Evolutionary conservation across 1,139 yeast species (phyloP), one percentile per base, ranked within the genome.

Genomic region (Kazachstania sp.): DNA sequence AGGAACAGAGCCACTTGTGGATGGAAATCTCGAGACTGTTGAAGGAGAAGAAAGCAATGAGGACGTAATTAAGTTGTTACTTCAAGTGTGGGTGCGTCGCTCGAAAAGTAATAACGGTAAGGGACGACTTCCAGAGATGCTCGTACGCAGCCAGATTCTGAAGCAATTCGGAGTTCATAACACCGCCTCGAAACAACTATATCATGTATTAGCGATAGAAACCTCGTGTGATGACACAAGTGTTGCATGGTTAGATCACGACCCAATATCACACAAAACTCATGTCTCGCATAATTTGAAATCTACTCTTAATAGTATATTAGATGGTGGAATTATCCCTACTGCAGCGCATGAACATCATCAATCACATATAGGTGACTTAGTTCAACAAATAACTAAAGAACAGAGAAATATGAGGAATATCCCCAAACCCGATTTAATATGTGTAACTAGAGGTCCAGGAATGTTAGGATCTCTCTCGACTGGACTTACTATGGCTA

Each of bases 141-240:
- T 23, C 9, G 28, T 23, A 23, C 28, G 28, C 28, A 23, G 8
- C 28, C 28, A 9, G 6, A 9, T 23, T 23, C 28, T 23, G 6
- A 7, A 7, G 8, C 28, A 23, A 23, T 23, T 23, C 28, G 28
- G 28, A 23, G 28, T 23, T 23, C 6, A 31, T 31, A 31, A 13
- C 7, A 19, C 28, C 8, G 19, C 6, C 15, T 5, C 36, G 12
- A 28, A 36, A 30, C 28, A 37, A 3, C 8, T 38, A 9, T 44
- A 44, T n/a, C 74, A 73, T 43, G 94, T 88, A 0, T 69, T 92
- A 26, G 94, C 97, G 0, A 78, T 92, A 16, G 98, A 92, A 60
- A 81, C 95, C 0, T 87, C 97, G 0, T 94, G 99, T 61, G 99
- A 92, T 62, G 99, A 92, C 64, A 78, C 96, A 0, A 88, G 97